A percentile compares a stretch with the other conserved stretches of the same genome.
These are phyloP conservation scores for Salisapilia sapeloensis DNA, from an alignment of 352 stramenopile genomes.

Conservation along the genomic window DNA sequence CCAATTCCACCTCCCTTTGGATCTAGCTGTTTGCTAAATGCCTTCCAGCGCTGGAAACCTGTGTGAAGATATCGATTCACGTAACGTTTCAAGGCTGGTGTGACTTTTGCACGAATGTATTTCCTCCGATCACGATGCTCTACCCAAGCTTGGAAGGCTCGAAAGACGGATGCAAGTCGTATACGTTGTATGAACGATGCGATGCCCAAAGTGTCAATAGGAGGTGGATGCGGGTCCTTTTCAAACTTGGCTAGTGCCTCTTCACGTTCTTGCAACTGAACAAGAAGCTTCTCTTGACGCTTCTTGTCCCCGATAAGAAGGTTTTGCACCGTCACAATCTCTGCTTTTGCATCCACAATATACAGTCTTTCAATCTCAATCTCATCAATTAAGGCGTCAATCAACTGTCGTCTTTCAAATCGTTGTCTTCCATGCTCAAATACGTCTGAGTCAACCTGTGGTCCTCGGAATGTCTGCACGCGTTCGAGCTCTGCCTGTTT, in stretches of 20 bases:
- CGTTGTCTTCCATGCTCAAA: conserved; percentile 48
- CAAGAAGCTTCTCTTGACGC: conserved; percentile 9
- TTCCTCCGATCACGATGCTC: conserved; percentile 14
- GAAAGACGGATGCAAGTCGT: conserved; percentile 18
- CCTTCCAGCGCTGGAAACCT: no score
- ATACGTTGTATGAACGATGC: no score
- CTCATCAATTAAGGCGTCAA: conserved; percentile 59
- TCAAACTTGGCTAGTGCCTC: conserved; percentile 31
- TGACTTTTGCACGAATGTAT: conserved; percentile 22
- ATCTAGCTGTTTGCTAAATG: no score
- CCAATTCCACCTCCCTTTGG: no score
- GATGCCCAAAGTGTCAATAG: no score
- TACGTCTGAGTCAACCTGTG: conserved; percentile 68
- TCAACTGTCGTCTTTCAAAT: conserved; percentile 63
- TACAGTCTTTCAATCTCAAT: conserved; percentile 77
- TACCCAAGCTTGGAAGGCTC: conserved; percentile 28
- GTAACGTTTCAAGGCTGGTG: conserved; percentile 8
- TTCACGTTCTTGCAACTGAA: conserved; percentile 18
- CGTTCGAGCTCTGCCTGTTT: conserved; percentile 66
- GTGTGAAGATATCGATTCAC: conserved; percentile 9
- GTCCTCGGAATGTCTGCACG: conserved; percentile 38
- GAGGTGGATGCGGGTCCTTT: conserved; percentile 11
- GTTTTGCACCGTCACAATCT: conserved; percentile 55
- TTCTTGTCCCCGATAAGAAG: conserved; percentile 44
- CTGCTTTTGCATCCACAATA: conserved; percentile 57